Percentiles rank a stretch among this genome's conserved stretches.
phyloP scores from a whole-genome alignment of 495 filamentous ascomycete genomes.

The Aspergillus funiculosus region DNA sequence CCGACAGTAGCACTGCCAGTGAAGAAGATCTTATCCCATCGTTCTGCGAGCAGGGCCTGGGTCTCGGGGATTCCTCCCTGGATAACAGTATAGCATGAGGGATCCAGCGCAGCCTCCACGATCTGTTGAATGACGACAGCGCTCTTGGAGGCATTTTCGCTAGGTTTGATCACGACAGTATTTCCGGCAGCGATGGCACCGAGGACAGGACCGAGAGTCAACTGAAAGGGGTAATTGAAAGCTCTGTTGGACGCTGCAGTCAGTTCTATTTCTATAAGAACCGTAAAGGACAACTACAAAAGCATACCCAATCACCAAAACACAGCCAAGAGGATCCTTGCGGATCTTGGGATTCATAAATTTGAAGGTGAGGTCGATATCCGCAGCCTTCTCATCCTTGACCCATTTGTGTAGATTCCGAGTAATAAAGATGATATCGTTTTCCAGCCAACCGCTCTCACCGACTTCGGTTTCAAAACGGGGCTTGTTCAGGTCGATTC shows the following conservation, averaged over 20 bases:
- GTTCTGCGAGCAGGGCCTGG: slow-evolving; percentile 72
- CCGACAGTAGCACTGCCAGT: slow-evolving; percentile 75
- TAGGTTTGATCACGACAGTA: slow-evolving; percentile 84
- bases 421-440: slow-evolving; percentile 70
- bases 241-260: slow-evolving; percentile 42
- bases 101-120: slow-evolving; percentile 67
- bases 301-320: slow-evolving; percentile 74
- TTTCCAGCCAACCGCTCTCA: slow-evolving; percentile 67
- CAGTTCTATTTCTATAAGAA: not conserved
- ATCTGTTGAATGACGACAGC: slow-evolving; percentile 77
- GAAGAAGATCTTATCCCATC: slow-evolving; percentile 98
- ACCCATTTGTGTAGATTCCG: slow-evolving; percentile 74
- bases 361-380: slow-evolving; percentile 62
- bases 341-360: slow-evolving; percentile 67
- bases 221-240: slow-evolving; percentile 87
- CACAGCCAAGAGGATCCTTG: slow-evolving; percentile 82
- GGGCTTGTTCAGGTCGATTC: slow-evolving; percentile 68
- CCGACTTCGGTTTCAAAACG: slow-evolving; percentile 61
- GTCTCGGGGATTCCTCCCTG: slow-evolving; percentile 79
- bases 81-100: slow-evolving; percentile 66
- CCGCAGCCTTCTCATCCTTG: slow-evolving; percentile 69
- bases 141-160: slow-evolving; percentile 67
- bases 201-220: slow-evolving; percentile 70
- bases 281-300: slow-evolving; percentile 9
- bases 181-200: slow-evolving; percentile 91